Base-by-base conservation (phyloP, 495 filamentous ascomycete genomes). In the Durotheca rogersii region DNA sequence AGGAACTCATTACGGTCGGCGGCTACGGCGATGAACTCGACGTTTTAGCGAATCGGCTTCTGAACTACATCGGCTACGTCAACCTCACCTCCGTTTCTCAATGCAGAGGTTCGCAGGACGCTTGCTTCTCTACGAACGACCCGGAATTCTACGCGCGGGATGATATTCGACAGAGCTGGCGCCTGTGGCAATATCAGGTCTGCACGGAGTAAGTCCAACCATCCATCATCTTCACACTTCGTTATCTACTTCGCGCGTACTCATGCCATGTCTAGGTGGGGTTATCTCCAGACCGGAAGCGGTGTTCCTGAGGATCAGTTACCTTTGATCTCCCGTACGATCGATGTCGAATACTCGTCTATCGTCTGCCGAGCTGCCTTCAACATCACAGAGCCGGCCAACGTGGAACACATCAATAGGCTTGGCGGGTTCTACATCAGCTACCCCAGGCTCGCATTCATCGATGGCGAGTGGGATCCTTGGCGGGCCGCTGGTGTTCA, bases 401-500 rank as follows among this genome's bases (percentile, higher is more conserved):
- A 87, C 41, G 65, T 80, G 0, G 66, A 76, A 3, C 61, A 69
- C 10, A 81, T 88, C 65, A 88, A 89, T 66, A 76, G 81, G 48
- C 79, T 85, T 61, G 86, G 86, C 27, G 84, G 82, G n/a, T 85
- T 79, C 53, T 50, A 74, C 51, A 80, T 87, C 63, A 72, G 74
- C 36, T 86, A 84, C 50, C 73, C 78, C 4, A 77, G 83, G 16
- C 74, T 89, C 5, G 85, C 85, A 12, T 74, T 82, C 44, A 71
- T 90, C 39, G 86, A 84, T 47, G 86, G 85, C 10, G 71, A 85
- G 43, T 72, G 72, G 41, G 87, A 90, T 61, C 84, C 86, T 0
- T 90, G 86, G 86, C 73, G 81, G 5, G 75, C 78, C 0, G 82
- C 83, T 0, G 84, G 80, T 7, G 81, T 82, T 3, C 83, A 86